Evolutionary conservation across 306 rosid species (phyloP), one percentile per base, ranked within the genome.

Genomic region (Vachellia collinsii): DNA sequence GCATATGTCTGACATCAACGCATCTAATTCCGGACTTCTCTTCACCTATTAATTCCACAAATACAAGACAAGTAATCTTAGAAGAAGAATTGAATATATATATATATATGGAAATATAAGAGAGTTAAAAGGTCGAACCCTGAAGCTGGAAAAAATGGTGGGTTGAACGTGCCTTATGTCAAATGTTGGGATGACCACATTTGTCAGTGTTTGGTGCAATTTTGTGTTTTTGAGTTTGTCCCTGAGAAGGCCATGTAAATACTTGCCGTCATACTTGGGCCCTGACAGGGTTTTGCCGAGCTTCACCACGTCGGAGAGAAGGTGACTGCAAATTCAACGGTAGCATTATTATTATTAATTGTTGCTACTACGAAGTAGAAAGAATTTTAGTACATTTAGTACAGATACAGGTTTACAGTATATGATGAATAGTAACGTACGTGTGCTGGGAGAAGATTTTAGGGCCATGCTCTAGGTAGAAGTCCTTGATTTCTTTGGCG

Each of bases 401-500:
- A 29, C 34, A 2, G 1, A 29, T 29, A 29, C 34, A 1, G 34
- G 34, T 29, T 29, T 0, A 29, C 1, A 29, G 42, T 4, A 38
- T 29, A 2, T 29, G 34, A 38, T 38, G 5, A 42, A 9, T 34
- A 79, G 2, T 70, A 56, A 90, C 92, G 22, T 73, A 3, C 34
- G 34, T 29, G 34, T 47, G 62, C 46, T 91, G 93, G 7, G 91
- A 92, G 77, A 91, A 91, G 42, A 91, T 91, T 51, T 78, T 81
- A 4, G 96, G 93, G 70, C 82, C 2, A 5, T 91, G 81, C 14
- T 58, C 46, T 34, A 89, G 90, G 85, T 88, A 91, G 79, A 89
- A 91, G 11, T 84, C 78, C 70, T 86, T 91, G 19, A 91, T 91
- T 59, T 91, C 96, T 38, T 85, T 88, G 42, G 93, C 93, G 0